phyloP scores from a whole-genome alignment of 345 rosid species.

The Isatis tinctoria region DNA sequence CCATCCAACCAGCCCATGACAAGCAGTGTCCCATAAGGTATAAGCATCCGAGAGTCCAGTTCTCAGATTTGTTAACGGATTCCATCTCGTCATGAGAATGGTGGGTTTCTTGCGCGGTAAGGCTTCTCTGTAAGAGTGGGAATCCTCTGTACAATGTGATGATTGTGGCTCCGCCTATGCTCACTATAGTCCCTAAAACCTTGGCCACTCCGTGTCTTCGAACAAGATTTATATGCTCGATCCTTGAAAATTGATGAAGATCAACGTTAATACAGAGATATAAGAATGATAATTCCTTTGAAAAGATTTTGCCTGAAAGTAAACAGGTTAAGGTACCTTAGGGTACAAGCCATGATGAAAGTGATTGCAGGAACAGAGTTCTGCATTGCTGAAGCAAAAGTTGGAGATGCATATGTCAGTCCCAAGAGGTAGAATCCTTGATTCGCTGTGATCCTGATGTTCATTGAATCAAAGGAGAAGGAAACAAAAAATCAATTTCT shows the following conservation, averaged over 20 bases:
- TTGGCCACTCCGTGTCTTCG: constrained; percentile 63
- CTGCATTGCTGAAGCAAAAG: constrained; percentile 81
- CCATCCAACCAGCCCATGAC: constrained; percentile 83
- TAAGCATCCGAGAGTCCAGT: constrained; percentile 63
- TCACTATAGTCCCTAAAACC: constrained; percentile 53
- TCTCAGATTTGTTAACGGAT: constrained; percentile 29
- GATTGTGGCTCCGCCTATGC: constrained; percentile 66
- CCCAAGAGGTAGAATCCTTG: constrained; percentile 82
- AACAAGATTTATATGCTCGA: constrained; percentile 48
- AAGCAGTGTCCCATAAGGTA: constrained; percentile 66
- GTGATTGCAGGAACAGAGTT: constrained; percentile 86
- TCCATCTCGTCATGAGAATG: constrained; percentile 4
- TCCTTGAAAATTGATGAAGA: constrained; percentile 27
- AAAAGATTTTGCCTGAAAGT: background rate
- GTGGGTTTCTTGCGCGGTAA: constrained; percentile 5
- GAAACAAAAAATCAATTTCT: background rate
- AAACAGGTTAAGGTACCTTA: constrained; percentile 39
- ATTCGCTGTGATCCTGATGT: constrained; percentile 64
- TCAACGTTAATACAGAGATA: background rate
- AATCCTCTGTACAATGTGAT: constrained; percentile 70
- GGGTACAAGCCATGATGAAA: constrained; percentile 67
- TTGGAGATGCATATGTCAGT: constrained; percentile 57
- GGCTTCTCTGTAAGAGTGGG: constrained; percentile 42
- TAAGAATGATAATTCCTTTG: background rate
- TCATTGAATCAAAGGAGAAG: background rate